Evolutionary conservation across 2,329 filamentous ascomycete species (phyloP).

Genomic region (Fusarium humuli): DNA sequence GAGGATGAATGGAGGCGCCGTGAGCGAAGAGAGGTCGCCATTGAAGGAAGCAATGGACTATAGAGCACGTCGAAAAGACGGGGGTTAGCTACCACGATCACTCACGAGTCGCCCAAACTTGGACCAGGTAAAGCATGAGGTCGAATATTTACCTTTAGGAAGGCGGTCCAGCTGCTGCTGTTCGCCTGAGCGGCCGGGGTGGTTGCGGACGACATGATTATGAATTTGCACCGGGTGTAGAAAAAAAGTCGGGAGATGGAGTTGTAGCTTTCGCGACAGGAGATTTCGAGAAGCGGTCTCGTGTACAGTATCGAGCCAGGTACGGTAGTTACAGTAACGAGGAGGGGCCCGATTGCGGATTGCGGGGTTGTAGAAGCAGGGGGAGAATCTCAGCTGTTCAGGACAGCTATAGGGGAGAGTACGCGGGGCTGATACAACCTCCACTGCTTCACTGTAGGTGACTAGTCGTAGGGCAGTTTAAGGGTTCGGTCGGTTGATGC

Average conservation of each 20-base stretch:
- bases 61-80: slow-evolving; percentile 27
- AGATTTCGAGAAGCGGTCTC: slow-evolving; percentile 33
- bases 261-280: slow-evolving; percentile 26
- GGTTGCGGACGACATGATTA: slow-evolving; percentile 49
- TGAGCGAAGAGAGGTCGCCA: slow-evolving; percentile 83
- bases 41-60: slow-evolving; percentile 84
- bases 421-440: slow-evolving; percentile 24
- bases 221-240: slow-evolving; percentile 11
- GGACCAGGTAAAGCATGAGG: slow-evolving; percentile 1
- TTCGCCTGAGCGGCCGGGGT: slow-evolving; percentile 52
- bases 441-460: not conserved
- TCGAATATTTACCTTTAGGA: slow-evolving; percentile 60
- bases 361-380: slow-evolving; percentile 44
- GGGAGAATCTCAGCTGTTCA: slow-evolving; percentile 20
- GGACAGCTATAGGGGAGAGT: slow-evolving; percentile 12
- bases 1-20: slow-evolving; percentile 85
- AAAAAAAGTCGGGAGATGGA: not conserved
- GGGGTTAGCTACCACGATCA: slow-evolving; percentile 27
- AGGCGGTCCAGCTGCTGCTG: slow-evolving; percentile 63
- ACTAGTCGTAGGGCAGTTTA: not conserved
- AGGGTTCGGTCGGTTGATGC: not conserved
- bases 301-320: slow-evolving; percentile 17
- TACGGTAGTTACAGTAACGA: slow-evolving; percentile 25
- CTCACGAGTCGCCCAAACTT: slow-evolving; percentile 6
- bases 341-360: slow-evolving; percentile 40